Conservation (phyloP, 2,329 filamentous ascomycete genomes). For the Penicillium fuscoglaucum region DNA sequence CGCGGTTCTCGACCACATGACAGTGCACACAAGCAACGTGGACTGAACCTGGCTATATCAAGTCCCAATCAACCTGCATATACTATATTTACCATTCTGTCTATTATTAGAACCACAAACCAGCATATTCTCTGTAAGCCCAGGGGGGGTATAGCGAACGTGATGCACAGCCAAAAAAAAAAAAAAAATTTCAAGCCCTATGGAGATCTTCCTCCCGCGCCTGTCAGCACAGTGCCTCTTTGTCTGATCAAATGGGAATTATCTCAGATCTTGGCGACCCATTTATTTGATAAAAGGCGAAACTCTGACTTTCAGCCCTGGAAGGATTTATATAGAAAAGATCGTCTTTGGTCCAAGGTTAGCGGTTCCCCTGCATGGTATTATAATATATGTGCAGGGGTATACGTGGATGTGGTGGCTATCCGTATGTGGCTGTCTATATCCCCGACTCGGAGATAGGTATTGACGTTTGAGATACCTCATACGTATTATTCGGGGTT, state of each 20-base stretch:
- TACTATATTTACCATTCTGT: background rate
- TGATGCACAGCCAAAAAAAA: background rate
- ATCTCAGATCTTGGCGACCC: conserved; percentile 3
- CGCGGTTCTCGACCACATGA: background rate
- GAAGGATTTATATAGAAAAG: background rate
- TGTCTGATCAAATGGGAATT: background rate
- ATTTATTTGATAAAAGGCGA: background rate
- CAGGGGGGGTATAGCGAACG: background rate
- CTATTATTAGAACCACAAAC: background rate
- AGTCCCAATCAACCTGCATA: background rate
- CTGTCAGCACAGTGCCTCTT: background rate
- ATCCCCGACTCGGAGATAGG: background rate
- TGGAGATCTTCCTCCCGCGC: background rate
- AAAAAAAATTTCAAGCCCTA: background rate
- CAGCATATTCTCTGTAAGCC: background rate
- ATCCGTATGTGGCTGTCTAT: background rate
- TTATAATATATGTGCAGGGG: background rate
- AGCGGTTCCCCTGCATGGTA: background rate
- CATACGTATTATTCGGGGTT: background rate
- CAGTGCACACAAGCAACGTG: background rate
- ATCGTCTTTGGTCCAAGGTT: background rate
- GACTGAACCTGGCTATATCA: background rate
- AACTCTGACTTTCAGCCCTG: background rate
- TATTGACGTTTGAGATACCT: background rate
- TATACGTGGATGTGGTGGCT: background rate